Evolutionary conservation across 2,329 filamentous ascomycete genomes (phyloP).

Genomic region (Pseudogymnoascus sp.): DNA sequence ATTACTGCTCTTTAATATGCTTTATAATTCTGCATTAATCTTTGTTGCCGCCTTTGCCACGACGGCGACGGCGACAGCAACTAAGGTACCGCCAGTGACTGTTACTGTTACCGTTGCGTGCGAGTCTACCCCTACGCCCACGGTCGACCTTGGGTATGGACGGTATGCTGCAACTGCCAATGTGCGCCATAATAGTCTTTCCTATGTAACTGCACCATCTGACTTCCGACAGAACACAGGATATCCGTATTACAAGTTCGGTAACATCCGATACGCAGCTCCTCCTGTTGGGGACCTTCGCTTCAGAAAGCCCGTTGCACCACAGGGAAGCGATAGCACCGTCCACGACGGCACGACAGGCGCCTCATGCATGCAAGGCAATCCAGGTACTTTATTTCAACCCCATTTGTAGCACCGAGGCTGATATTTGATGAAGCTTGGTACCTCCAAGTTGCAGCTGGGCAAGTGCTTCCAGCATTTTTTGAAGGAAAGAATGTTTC

Average conservation of each 20-base stretch:
- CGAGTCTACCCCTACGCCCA: background rate
- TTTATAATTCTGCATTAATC: background rate
- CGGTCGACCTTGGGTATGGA: background rate
- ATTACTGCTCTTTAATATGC: background rate
- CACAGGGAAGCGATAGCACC: constrained; percentile 26
- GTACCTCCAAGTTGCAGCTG: background rate
- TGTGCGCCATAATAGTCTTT: background rate
- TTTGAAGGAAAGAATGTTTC: background rate
- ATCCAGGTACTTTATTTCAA: background rate
- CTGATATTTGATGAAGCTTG: background rate
- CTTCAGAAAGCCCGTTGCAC: constrained; percentile 36
- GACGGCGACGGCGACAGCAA: background rate
- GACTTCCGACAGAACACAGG: background rate
- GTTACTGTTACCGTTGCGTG: background rate
- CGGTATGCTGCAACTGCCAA: background rate
- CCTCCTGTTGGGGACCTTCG: constrained; percentile 36
- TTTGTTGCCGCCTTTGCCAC: background rate
- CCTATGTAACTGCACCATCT: background rate
- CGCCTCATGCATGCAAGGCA: background rate
- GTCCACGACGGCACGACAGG: constrained; percentile 26
- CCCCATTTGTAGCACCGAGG: background rate
- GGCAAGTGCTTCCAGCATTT: background rate
- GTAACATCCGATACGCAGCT: constrained; percentile 39
- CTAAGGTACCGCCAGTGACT: background rate
- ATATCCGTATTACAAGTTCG: constrained; percentile 31